Evolutionary conservation across 345 rosid genomes (phyloP).

Genomic region (Brassica cretica): DNA sequence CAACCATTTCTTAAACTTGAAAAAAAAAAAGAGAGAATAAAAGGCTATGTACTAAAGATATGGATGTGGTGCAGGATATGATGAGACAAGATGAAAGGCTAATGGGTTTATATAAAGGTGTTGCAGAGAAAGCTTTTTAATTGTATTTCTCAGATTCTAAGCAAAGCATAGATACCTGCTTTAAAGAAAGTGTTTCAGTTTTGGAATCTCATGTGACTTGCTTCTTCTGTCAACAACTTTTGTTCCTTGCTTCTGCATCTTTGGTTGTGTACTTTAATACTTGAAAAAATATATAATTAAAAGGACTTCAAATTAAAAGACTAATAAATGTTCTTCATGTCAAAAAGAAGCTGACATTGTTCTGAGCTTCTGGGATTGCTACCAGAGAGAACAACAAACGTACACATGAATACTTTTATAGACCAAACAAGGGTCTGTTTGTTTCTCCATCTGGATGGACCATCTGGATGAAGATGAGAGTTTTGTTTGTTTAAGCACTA

Average conservation of each 20-base stretch:
- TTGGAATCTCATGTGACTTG: conserved; percentile 42
- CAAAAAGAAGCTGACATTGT: neutral
- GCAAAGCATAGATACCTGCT: conserved; percentile 63
- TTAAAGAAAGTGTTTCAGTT: conserved; percentile 25
- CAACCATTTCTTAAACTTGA: neutral
- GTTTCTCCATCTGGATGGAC: too few relatives aligned
- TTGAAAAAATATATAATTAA: neutral
- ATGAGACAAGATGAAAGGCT: conserved; percentile 23
- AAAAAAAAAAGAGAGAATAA: neutral
- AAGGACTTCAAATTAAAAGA: conserved; percentile 1
- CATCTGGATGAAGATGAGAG: too few relatives aligned
- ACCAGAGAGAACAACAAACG: neutral
- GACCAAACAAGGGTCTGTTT: too few relatives aligned
- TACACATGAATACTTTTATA: conserved; percentile 1
- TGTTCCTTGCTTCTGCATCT: conserved; percentile 38
- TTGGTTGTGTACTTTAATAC: neutral
- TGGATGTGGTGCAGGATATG: conserved; percentile 24
- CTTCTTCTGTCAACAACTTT: conserved; percentile 22
- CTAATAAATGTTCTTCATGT: conserved; percentile 16
- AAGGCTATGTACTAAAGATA: neutral
- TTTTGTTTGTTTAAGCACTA: too few relatives aligned
- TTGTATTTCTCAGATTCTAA: conserved; percentile 46
- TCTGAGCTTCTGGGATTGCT: neutral
- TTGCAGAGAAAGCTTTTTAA: conserved; percentile 65
- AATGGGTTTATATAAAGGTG: conserved; percentile 59